Evolutionary conservation across 2,329 filamentous ascomycete species (phyloP).

Genomic region (Fusarium acutatum): DNA sequence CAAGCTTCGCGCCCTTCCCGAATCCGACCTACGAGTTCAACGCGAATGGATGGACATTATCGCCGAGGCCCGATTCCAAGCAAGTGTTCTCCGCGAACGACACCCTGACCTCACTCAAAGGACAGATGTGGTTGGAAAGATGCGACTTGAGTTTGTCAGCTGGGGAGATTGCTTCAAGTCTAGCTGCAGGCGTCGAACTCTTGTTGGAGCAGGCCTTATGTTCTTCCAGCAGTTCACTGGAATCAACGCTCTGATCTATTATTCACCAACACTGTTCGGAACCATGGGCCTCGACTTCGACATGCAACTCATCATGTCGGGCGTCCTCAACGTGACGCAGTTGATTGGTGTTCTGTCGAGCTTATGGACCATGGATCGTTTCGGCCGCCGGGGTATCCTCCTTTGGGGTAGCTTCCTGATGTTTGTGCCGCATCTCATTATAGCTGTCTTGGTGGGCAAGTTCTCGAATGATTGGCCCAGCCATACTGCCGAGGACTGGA

Average conservation of each 20-base stretch:
- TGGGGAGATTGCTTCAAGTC: slow-evolving; percentile 60
- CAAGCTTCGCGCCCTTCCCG: slow-evolving; percentile 34
- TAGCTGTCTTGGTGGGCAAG: slow-evolving; percentile 39
- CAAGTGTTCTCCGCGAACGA: slow-evolving; percentile 42
- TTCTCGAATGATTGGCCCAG: slow-evolving; percentile 38
- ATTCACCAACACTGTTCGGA: slow-evolving; percentile 65
- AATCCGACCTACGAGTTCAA: slow-evolving; percentile 31
- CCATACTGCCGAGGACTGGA: slow-evolving; percentile 41
- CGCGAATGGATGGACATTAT: slow-evolving; percentile 41
- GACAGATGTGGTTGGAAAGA: slow-evolving; percentile 41
- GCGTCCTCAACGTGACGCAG: slow-evolving; percentile 44
- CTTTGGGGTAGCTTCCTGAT: slow-evolving; percentile 39
- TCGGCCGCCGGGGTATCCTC: slow-evolving; percentile 40
- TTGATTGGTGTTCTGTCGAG: slow-evolving; percentile 52
- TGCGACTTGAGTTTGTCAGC: slow-evolving; percentile 57
- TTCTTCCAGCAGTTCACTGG: slow-evolving; percentile 61
- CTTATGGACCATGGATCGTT: slow-evolving; percentile 52
- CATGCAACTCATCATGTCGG: slow-evolving; percentile 46
- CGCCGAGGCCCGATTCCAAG: slow-evolving; percentile 38
- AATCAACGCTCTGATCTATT: slow-evolving; percentile 62
- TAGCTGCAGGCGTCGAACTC: slow-evolving; percentile 56
- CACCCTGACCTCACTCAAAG: slow-evolving; percentile 48
- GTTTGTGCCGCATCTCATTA: slow-evolving; percentile 41
- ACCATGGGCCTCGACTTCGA: slow-evolving; percentile 57
- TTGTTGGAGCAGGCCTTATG: slow-evolving; percentile 60